Evolutionary conservation across 192 early-diverging fungal genomes (phyloP), one percentile per base, ranked within the genome.

Genomic region (Entomortierella lignicola): DNA sequence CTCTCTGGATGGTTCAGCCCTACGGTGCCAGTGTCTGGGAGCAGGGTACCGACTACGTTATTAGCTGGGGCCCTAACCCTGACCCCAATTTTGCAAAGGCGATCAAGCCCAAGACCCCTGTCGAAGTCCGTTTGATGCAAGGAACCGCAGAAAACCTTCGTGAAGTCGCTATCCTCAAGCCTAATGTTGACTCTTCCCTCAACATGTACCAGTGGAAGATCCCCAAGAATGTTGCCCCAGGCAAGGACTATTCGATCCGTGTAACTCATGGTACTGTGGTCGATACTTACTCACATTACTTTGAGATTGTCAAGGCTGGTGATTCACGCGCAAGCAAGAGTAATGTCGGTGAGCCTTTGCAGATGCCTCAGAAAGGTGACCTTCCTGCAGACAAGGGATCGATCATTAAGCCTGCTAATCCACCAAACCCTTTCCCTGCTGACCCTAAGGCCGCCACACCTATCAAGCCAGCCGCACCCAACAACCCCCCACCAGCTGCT

Each of bases 211-310:
- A 70, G 52, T 79, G 75, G 75, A 60, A 50, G 0, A 43, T 70
- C 2, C 75, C 75, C 21, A 52, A 47, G 0, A 66, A 55, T 1
- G 25, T 79, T 20, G 0, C 50, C 2, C 75, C 75, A 15, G 75
- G 56, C 7, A 65, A 47, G 30, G 75, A 70, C 43, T 79, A 79
- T 31, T 51, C 75, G 3, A 70, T 79, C 48, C 75, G 75, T n/a
- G 10, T 79, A 0, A 21, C 42, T 13, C 67, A 79, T 29, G 52
- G 43, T 12, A 51, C 44, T 2, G 37, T 54, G 2, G 8, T 70
- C 13, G 75, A 79, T 25, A 70, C 75, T 0, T 79, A 79, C 43
- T 79, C 67, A 23, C 75, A 79, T 26, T 79, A 79, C 57, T 79
- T 79, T 79, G 75, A 79, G 32, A 10, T 79, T 21, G 63, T 50